Base-by-base conservation (phyloP, 148 eudicot genomes). In the Vaccinium macrocarpon region DNA sequence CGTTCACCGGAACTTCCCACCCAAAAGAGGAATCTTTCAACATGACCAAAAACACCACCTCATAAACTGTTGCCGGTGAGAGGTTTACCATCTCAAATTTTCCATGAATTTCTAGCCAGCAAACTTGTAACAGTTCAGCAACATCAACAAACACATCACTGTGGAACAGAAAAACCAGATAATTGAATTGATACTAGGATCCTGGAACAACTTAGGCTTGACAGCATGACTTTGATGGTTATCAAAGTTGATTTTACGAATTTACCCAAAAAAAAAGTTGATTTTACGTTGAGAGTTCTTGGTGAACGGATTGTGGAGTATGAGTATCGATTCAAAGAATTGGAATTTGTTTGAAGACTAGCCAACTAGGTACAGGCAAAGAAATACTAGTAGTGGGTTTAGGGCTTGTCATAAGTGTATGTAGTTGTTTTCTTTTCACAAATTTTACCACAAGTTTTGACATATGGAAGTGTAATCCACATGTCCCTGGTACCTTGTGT, bases 51-150 rank as follows among this genome's bases (percentile, higher is more conserved):
- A 89, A 95, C 4, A 87, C 64, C 62, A 92, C 91, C 87, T 91
- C 86, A 57, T 95, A 93, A 13, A 48, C 25, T 9, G 85, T 73
- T 70, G 89, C 90, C 18, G 91, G 93, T 85, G 94, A 77, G 7
- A 94, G 86, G 42, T 88, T 82, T 71, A 72, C 25, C 18, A 85
- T 88, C 85, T 91, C 73, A 51, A 95, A 80, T 86, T 52, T 91
- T 77, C 97, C 98, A 61, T 89, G 87, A 76, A 91, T 87, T 84
- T 95, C 97, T 64, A 95, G 89, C 98, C 97, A 94, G 84, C 92
- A 88, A 19, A 95, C 94, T 21, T 88, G 86, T 78, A 81, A 82
- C 78, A 94, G 78, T 71, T 93, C 93, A 0, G 96, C 97, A 57
- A 88, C 89, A 7, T 62, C 83, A n/a, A 91, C 72, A 2, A 21